These are phyloP conservation scores for Elsinoe ampelina DNA, from an alignment of 2,329 filamentous ascomycete genomes.

Conservation along the genomic window DNA sequence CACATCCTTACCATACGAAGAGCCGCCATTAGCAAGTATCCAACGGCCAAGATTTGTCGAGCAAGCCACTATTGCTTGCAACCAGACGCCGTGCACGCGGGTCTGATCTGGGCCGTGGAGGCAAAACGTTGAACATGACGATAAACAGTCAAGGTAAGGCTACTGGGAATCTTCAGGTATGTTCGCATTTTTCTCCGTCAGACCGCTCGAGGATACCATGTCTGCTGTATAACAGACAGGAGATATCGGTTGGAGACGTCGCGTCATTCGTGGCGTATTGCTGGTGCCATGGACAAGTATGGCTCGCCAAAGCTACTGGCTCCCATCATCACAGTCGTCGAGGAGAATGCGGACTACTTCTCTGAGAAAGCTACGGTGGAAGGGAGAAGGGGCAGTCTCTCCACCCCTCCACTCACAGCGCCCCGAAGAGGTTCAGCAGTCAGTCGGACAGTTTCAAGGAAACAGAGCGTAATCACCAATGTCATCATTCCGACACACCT, in stretches of 20 bases:
- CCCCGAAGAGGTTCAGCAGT: neutral
- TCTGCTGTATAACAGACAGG: no score
- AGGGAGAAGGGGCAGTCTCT: neutral
- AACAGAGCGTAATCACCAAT: conserved; percentile 3
- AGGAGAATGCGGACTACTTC: conserved; percentile 5
- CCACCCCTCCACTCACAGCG: neutral
- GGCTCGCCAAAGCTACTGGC: conserved; percentile 4
- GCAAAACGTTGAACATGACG: neutral
- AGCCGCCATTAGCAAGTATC: neutral
- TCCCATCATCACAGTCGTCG: conserved; percentile 4
- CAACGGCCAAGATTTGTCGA: neutral
- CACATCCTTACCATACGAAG: neutral
- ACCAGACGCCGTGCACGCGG: neutral
- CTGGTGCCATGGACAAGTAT: neutral
- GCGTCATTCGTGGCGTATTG: no score
- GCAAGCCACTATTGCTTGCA: neutral
- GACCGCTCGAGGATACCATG: no score
- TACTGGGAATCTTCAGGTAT: neutral
- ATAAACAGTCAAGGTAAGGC: conserved; percentile 8
- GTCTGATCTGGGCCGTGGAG: neutral
- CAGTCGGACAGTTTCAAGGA: neutral
- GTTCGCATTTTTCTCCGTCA: no score
- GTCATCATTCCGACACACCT: conserved; percentile 6
- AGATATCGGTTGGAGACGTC: no score
- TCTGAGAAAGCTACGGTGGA: neutral